Evolutionary conservation across 1,284 basidiomycete genomes (phyloP), one percentile per base, ranked within the genome.

Genomic region (Anthracocystis walkeri): DNA sequence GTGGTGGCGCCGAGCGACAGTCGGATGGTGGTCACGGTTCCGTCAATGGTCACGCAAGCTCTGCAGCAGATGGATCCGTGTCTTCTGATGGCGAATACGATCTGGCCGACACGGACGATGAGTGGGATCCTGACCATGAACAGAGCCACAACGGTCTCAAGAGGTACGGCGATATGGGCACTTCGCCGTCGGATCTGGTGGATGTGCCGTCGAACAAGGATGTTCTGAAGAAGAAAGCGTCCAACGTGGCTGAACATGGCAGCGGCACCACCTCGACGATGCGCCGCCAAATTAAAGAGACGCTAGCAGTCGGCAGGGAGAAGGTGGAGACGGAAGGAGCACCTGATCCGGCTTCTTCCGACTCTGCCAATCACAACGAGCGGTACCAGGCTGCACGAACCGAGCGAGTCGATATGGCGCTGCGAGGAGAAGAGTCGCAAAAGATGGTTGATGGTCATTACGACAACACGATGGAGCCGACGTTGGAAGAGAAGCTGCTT

Each of bases 91-190:
- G 41, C 40, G 53, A n/a, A 12, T n/a, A 18, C 12, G 57, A 58
- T 56, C 51, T 70, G 52, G 71, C 75, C 16, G 60, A 75, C 4
- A 33, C 48, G 25, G 77, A 82, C 11, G 85, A 84, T n/a, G 69
- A 81, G 25, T 94, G 93, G 93, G 93, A 94, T 83, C 92, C 93
- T 2, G 90, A 92, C 71, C 85, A 88, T 7, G 92, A 95, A 85
- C 92, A 95, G 85, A 81, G 78, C 21, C 82, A 86, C 38, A 62
- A 56, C 38, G 77, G 75, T 1, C 53, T 65, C 23, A 57, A 61
- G 38, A 51, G 52, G 25, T 41, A 57, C 18, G 55, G 58, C 8
- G 62, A 61, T 12, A 18, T n/a, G 2, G 52, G 49, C 35, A 12
- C 51, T 7, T 48, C 56, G 44, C 49, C 59, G 4, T 42, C 54